Evolutionary conservation across 495 filamentous ascomycete genomes (phyloP).

Genomic region (Talaromyces stipitatus): DNA sequence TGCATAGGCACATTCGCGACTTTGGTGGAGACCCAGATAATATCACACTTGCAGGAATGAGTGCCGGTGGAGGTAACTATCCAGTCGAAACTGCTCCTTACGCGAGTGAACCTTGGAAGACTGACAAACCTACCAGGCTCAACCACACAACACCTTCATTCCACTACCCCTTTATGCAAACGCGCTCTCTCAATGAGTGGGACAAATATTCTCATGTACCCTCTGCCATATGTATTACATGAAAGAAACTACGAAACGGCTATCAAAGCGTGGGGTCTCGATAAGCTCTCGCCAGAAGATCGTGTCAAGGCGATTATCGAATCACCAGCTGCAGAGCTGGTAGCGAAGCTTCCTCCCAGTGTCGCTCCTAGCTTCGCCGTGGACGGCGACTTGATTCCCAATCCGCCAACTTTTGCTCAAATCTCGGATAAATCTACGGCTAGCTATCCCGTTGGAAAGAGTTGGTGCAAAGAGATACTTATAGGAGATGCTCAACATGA

Average conservation of each 20-base stretch:
- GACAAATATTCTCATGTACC: slow-evolving; percentile 22
- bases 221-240: slow-evolving; percentile 20
- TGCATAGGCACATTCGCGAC: slow-evolving; percentile 24
- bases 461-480: slow-evolving; percentile 32
- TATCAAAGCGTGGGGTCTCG: slow-evolving; percentile 27
- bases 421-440: slow-evolving; percentile 12
- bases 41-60: slow-evolving; percentile 58
- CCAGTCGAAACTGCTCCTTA: neutral
- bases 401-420: slow-evolving; percentile 16
- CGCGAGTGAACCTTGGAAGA: neutral
- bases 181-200: slow-evolving; percentile 33
- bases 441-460: slow-evolving; percentile 16
- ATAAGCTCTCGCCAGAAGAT: slow-evolving; percentile 16
- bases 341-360: slow-evolving; percentile 21
- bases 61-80: slow-evolving; percentile 49
- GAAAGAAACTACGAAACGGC: slow-evolving; percentile 30
- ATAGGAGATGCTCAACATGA: slow-evolving; percentile 35
- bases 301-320: slow-evolving; percentile 24
- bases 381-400: slow-evolving; percentile 28
- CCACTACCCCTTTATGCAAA: slow-evolving; percentile 29
- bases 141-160: slow-evolving; percentile 32
- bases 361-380: slow-evolving; percentile 17
- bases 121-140: slow-evolving; percentile 13
- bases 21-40: slow-evolving; percentile 65
- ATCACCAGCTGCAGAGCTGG: slow-evolving; percentile 24